Evolutionary conservation across 495 filamentous ascomycete species (phyloP).

Genomic region (Immersiella caudata): DNA sequence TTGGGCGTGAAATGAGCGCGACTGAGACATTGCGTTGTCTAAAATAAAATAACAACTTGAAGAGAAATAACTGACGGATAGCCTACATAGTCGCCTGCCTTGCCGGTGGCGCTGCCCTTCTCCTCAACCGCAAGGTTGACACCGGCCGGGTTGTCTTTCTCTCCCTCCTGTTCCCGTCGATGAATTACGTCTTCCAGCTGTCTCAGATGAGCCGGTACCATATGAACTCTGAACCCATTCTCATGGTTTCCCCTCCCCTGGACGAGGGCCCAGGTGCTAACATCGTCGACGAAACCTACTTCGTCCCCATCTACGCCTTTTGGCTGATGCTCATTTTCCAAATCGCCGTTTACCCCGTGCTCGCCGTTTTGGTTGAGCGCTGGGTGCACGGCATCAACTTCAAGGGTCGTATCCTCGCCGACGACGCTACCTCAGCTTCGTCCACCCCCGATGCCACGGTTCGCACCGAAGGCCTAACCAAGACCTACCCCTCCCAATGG

Average conservation of each 20-base stretch:
- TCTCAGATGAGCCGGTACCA: constrained; percentile 25
- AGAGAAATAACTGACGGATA: no score
- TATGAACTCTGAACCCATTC: constrained; percentile 9
- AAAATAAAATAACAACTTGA: no score
- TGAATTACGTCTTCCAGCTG: constrained; percentile 29
- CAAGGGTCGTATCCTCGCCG: constrained; percentile 55
- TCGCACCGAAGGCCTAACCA: constrained; percentile 67
- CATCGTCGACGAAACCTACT: constrained; percentile 42
- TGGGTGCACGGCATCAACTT: constrained; percentile 68
- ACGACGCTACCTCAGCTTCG: constrained; percentile 27
- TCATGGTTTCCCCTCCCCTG: neutral
- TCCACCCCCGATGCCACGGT: constrained; percentile 32
- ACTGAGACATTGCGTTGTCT: no score
- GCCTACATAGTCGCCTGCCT: constrained; percentile 23
- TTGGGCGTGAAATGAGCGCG: no score
- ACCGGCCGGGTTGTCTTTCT: constrained; percentile 14
- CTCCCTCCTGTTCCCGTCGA: constrained; percentile 27
- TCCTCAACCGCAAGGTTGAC: constrained; percentile 16
- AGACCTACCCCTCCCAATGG: constrained; percentile 70
- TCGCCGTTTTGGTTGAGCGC: constrained; percentile 69
- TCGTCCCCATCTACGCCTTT: constrained; percentile 36
- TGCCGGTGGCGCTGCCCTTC: constrained; percentile 22
- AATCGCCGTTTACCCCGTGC: constrained; percentile 66
- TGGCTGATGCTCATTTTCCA: constrained; percentile 70
- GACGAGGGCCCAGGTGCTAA: no score